Evolutionary conservation across 2,329 filamentous ascomycete species (phyloP).

Genomic region (Podosphaera aphanis): DNA sequence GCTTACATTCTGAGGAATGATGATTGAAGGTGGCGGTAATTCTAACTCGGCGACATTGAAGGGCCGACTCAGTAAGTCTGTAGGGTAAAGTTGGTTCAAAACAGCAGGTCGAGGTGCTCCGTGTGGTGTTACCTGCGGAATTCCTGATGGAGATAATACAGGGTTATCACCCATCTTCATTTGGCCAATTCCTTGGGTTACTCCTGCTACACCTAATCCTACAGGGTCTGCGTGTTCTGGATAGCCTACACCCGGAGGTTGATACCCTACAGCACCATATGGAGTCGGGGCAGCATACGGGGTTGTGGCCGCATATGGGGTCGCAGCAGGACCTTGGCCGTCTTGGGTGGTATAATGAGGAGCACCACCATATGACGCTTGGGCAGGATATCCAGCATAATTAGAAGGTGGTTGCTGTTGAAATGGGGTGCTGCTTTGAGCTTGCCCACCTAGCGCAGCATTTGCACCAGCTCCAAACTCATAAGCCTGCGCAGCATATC

Average conservation of each 20-base stretch:
- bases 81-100: slow-evolving; percentile 77
- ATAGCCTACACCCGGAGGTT: slow-evolving; percentile 45
- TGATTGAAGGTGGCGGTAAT: slow-evolving; percentile 69
- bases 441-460: slow-evolving; percentile 42
- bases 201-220: slow-evolving; percentile 31
- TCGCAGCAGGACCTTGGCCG: slow-evolving; percentile 13
- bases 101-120: slow-evolving; percentile 25
- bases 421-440: slow-evolving; percentile 28
- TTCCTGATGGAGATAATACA: slow-evolving; percentile 13
- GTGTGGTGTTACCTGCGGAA: slow-evolving; percentile 23
- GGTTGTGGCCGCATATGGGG: no score
- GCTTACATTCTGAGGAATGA: slow-evolving; percentile 77
- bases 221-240: slow-evolving; percentile 23
- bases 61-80: slow-evolving; percentile 74
- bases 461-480: slow-evolving; percentile 80
- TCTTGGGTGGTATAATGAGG: slow-evolving; percentile 11
- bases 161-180: slow-evolving; percentile 35
- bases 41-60: slow-evolving; percentile 89
- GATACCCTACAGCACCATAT: slow-evolving; percentile 36
- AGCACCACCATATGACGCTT: slow-evolving; percentile 12
- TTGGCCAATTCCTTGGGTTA: slow-evolving; percentile 64
- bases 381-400: slow-evolving; percentile 16
- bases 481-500: slow-evolving; percentile 85
- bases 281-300: no score
- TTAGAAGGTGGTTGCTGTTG: slow-evolving; percentile 17